Percentiles rank a stretch among this genome's conserved stretches.
Evolutionary conservation across 2,329 filamentous ascomycete species (phyloP).

Genomic region (Coniochaeta ligniaria): DNA sequence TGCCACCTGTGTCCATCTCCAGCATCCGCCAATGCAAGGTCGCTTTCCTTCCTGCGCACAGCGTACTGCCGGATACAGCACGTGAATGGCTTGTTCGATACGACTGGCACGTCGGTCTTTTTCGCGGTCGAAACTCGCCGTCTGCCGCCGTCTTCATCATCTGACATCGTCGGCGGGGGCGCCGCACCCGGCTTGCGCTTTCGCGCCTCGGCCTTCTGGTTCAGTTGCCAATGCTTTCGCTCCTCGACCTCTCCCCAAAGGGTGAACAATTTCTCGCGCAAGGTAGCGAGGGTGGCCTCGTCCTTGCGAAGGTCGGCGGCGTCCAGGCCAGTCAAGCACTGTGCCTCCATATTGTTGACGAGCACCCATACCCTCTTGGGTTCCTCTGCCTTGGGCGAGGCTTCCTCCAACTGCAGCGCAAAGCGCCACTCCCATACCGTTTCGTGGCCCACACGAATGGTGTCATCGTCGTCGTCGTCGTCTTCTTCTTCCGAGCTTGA

Average conservation of each 20-base stretch:
- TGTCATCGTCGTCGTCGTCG: slow-evolving; percentile 21
- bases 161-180: slow-evolving; percentile 6
- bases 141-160: slow-evolving; percentile 8
- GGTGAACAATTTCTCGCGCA: slow-evolving; percentile 66
- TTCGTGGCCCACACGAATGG: slow-evolving; percentile 8
- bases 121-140: slow-evolving; percentile 5
- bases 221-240: slow-evolving; percentile 37
- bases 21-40: slow-evolving; percentile 32
- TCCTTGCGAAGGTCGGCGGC: slow-evolving; percentile 52
- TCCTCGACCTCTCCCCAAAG: slow-evolving; percentile 88
- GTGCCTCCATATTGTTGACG: slow-evolving; percentile 51
- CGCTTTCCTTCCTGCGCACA: slow-evolving; percentile 33
- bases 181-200: slow-evolving; percentile 22
- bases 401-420: slow-evolving; percentile 70
- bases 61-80: slow-evolving; percentile 71
- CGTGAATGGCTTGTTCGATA: slow-evolving; percentile 53
- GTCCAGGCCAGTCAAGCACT: slow-evolving; percentile 40
- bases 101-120: slow-evolving; percentile 10
- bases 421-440: slow-evolving; percentile 77
- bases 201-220: slow-evolving; percentile 15
- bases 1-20: slow-evolving; percentile 9
- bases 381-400: slow-evolving; percentile 22
- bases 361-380: slow-evolving; percentile 56
- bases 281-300: slow-evolving; percentile 32
- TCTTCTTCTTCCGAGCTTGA: slow-evolving; percentile 11